Conservation (phyloP, 805 yeast species). For the Cyberlindnera petersonii region DNA sequence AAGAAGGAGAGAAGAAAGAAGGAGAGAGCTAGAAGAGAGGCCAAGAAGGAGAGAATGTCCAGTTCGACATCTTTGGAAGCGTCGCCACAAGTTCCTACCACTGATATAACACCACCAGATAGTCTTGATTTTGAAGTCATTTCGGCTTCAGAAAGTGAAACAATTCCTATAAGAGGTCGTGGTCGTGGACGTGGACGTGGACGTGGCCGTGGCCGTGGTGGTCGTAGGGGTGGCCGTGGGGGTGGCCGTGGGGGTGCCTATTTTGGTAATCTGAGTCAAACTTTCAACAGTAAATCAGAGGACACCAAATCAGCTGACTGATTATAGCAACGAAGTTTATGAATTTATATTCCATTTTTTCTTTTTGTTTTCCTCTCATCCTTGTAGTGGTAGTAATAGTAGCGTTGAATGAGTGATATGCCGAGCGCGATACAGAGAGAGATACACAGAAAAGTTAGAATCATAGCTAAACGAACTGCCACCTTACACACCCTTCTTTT, state of each 20-base stretch:
- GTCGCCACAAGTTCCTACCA: not conserved
- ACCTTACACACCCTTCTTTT: no score
- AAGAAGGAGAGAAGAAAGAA: not conserved
- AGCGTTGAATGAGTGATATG: not conserved
- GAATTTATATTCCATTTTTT: no score
- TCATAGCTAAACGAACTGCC: no score
- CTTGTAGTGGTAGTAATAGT: not conserved
- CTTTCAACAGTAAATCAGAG: constrained; percentile 9
- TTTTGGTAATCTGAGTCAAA: constrained; percentile 7
- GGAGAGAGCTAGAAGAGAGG: constrained; percentile 3
- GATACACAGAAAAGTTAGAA: no score
- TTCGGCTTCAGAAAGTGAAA: not conserved
- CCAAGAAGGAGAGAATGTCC: constrained; percentile 1
- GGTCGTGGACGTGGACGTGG: constrained; percentile 11
- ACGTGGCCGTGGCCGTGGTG: constrained; percentile 9
- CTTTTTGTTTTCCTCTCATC: not conserved
- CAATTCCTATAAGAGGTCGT: constrained; percentile 5
- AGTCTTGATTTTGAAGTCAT: not conserved
- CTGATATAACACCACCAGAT: not conserved
- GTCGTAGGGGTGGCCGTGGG: not conserved
- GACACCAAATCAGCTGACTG: constrained; percentile 1
- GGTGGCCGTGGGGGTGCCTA: constrained; percentile 2
- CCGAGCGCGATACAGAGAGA: no score
- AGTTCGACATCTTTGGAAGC: not conserved
- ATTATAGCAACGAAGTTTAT: constrained; percentile 5